phyloP scores from a whole-genome alignment of 1,284 basidiomycete species.

The Singerocomus rubriflavus region DNA sequence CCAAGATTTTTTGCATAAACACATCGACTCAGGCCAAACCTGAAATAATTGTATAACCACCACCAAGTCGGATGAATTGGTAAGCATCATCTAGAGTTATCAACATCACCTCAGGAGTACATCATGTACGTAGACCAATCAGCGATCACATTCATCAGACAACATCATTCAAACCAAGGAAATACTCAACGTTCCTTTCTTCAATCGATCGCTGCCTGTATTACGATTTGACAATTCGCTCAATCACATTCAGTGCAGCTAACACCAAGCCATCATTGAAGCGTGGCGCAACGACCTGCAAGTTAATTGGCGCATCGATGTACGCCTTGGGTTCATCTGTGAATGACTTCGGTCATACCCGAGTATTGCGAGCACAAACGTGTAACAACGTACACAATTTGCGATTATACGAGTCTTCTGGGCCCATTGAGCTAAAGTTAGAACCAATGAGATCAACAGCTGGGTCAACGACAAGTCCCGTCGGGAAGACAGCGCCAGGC shows the following conservation, averaged over 20 bases:
- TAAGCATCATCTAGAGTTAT: too few relatives aligned
- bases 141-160: too few relatives aligned
- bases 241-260: constrained; percentile 17
- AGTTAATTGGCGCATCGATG: constrained; percentile 12
- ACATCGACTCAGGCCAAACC: too few relatives aligned
- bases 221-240: constrained; percentile 10
- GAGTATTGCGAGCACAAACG: neutral
- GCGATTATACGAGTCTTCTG: constrained; percentile 25
- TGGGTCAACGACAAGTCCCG: constrained; percentile 27
- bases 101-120: too few relatives aligned
- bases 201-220: too few relatives aligned
- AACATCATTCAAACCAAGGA: neutral
- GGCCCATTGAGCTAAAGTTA: constrained; percentile 8
- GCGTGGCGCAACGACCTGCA: constrained; percentile 23
- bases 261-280: constrained; percentile 26
- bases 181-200: neutral
- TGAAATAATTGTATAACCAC: too few relatives aligned
- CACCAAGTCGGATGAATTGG: too few relatives aligned
- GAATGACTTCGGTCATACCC: neutral
- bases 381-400: constrained; percentile 12
- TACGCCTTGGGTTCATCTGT: constrained; percentile 10
- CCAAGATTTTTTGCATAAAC: too few relatives aligned
- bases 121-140: too few relatives aligned
- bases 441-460: constrained; percentile 14
- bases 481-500: constrained; percentile 30